Percentiles rank a stretch among this genome's conserved stretches.
Evolutionary conservation across 441 rosid genomes (phyloP).

Genomic region (Gossypium schwendimanii): DNA sequence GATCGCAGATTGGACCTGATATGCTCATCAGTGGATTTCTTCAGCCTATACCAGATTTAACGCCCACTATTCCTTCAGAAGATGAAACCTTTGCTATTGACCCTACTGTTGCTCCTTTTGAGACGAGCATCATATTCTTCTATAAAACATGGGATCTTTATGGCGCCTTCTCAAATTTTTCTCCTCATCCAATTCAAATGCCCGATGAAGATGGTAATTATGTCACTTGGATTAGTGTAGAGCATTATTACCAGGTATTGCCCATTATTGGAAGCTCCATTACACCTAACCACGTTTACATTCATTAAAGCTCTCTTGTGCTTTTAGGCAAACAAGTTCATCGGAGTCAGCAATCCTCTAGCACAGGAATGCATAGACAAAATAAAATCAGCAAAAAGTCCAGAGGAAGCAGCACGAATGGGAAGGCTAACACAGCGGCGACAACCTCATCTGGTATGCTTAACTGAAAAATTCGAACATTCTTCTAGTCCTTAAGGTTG

Average conservation of each 20-base stretch:
- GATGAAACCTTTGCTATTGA: conserved; percentile 78
- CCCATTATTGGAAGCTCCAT: conserved; percentile 6
- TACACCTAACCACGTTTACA: conserved; percentile 12
- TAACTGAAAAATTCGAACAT: not conserved
- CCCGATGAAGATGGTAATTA: conserved; percentile 41
- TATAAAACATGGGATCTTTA: conserved; percentile 91
- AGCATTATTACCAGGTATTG: conserved; percentile 82
- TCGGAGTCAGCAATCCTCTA: conserved; percentile 44
- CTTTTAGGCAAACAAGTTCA: conserved; percentile 69
- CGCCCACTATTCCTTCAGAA: conserved; percentile 72
- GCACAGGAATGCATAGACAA: conserved; percentile 55
- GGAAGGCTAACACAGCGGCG: conserved; percentile 67
- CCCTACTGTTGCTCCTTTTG: conserved; percentile 65
- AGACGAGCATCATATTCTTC: conserved; percentile 68
- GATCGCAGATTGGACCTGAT: conserved; percentile 78
- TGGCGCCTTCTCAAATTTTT: conserved; percentile 85
- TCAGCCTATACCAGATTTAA: conserved; percentile 77
- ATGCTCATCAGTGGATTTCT: conserved; percentile 90
- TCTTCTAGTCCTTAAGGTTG: not conserved
- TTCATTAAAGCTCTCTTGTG: not conserved
- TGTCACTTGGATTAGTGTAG: conserved; percentile 66
- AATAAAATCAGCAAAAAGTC: conserved; percentile 61
- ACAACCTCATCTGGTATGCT: conserved; percentile 55
- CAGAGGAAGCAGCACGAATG: conserved; percentile 80
- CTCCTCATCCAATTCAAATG: conserved; percentile 84